These are phyloP conservation scores for Zygoascus bituminiphila DNA, from an alignment of 805 yeast genomes.

Conservation along the genomic window DNA sequence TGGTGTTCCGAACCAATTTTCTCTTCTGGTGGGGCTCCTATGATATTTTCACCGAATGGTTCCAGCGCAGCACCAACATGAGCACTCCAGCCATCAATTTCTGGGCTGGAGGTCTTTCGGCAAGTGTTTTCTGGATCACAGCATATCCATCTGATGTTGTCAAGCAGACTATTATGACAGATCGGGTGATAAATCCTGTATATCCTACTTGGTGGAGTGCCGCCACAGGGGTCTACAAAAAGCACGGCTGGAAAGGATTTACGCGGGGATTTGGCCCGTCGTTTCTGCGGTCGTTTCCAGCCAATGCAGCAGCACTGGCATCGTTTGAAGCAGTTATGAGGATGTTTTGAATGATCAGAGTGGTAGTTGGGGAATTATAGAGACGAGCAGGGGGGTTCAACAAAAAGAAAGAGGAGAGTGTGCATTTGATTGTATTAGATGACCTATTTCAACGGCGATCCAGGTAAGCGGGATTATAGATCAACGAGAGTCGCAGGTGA, in stretches of 20 bases:
- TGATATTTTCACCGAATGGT: constrained; percentile 64
- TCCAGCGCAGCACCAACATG: constrained; percentile 53
- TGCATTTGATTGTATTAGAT: neutral
- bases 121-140: constrained; percentile 72
- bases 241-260: constrained; percentile 57
- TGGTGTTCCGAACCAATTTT: constrained; percentile 81
- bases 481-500: too few relatives aligned
- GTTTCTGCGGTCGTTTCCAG: constrained; percentile 76
- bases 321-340: constrained; percentile 84
- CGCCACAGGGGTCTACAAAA: constrained; percentile 53
- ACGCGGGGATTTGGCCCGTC: constrained; percentile 76
- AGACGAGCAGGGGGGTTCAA: neutral
- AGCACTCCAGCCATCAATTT: constrained; percentile 68
- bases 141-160: constrained; percentile 89
- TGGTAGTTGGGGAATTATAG: neutral
- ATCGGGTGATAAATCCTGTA: constrained; percentile 61
- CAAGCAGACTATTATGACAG: constrained; percentile 78
- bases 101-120: constrained; percentile 88
- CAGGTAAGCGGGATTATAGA: too few relatives aligned
- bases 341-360: constrained; percentile 10
- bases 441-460: too few relatives aligned
- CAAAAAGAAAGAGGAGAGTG: neutral
- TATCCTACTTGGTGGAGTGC: constrained; percentile 68
- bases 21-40: constrained; percentile 94
- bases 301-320: constrained; percentile 87